Evolutionary conservation across 257 asterid species (phyloP).

Genomic region (Eucommia ulmoides): DNA sequence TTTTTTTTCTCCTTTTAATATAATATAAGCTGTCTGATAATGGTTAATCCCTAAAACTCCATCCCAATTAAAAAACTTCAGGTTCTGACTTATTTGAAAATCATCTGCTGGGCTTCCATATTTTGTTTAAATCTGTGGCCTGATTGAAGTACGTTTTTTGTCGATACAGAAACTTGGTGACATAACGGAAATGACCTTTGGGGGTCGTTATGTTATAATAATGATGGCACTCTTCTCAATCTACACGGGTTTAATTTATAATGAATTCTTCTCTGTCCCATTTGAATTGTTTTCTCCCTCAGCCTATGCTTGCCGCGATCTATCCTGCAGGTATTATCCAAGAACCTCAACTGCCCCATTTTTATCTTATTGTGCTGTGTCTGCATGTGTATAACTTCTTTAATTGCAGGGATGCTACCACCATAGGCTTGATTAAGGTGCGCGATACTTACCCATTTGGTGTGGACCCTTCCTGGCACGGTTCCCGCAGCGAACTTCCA

Average conservation of each 20-base stretch:
- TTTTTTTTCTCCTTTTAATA: no score
- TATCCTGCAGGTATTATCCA: slow-evolving; percentile 68
- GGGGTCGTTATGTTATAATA: slow-evolving; percentile 90
- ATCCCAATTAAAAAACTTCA: no score
- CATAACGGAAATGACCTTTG: slow-evolving; percentile 93
- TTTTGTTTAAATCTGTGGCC: no score
- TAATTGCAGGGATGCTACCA: slow-evolving; percentile 61
- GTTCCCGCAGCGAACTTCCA: slow-evolving; percentile 89
- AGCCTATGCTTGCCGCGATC: slow-evolving; percentile 84
- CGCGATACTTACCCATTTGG: slow-evolving; percentile 91
- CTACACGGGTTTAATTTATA: slow-evolving; percentile 90
- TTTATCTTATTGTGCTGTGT: slow-evolving; percentile 12
- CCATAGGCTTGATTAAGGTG: slow-evolving; percentile 78
- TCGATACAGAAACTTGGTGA: slow-evolving; percentile 95
- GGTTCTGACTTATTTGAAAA: no score
- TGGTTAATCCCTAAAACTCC: no score
- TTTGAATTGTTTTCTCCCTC: slow-evolving; percentile 77
- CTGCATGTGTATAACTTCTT: slow-evolving; percentile 6
- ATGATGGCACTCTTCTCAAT: slow-evolving; percentile 95
- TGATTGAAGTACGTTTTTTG: slow-evolving; percentile 11
- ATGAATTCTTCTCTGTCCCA: slow-evolving; percentile 91
- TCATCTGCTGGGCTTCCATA: no score
- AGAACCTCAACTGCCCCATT: background rate
- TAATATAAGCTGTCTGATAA: no score
- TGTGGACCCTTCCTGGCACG: slow-evolving; percentile 97